Conservation (phyloP, 495 filamentous ascomycete genomes). For the Penicillium nucicola region DNA sequence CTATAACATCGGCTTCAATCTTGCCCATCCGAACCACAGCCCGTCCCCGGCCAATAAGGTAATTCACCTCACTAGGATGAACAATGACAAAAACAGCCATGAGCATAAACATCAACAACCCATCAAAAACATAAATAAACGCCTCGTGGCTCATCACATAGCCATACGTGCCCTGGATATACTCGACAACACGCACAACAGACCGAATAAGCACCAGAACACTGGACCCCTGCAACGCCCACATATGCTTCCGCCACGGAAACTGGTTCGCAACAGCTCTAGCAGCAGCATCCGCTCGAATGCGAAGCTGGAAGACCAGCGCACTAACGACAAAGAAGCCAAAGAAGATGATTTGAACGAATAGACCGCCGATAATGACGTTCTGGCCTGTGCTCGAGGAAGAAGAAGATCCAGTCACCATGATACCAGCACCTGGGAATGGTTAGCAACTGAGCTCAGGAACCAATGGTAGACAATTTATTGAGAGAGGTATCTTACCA, state of each 20-base stretch:
- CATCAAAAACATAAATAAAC: slow-evolving; percentile 63
- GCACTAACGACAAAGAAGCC: slow-evolving; percentile 48
- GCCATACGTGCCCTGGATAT: slow-evolving; percentile 52
- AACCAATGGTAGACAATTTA: no score
- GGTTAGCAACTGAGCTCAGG: no score
- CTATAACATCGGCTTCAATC: slow-evolving; percentile 2
- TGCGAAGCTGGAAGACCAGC: slow-evolving; percentile 37
- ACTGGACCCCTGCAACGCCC: slow-evolving; percentile 50
- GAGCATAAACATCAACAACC: slow-evolving; percentile 51
- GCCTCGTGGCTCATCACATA: slow-evolving; percentile 53
- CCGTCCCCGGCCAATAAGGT: slow-evolving; percentile 17
- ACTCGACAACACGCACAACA: slow-evolving; percentile 62
- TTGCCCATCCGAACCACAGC: slow-evolving; percentile 17
- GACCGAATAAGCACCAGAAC: slow-evolving; percentile 58
- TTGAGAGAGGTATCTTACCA: slow-evolving; percentile 11
- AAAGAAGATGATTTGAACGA: slow-evolving; percentile 52
- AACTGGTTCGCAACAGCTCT: slow-evolving; percentile 12
- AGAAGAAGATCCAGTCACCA: slow-evolving; percentile 11
- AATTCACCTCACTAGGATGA: slow-evolving; percentile 29
- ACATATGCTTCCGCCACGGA: slow-evolving; percentile 51
- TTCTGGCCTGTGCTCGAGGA: slow-evolving; percentile 15
- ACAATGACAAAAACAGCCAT: slow-evolving; percentile 48
- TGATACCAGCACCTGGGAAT: slow-evolving; percentile 27
- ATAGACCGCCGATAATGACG: slow-evolving; percentile 44
- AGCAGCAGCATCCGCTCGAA: slow-evolving; percentile 17